Evolutionary conservation across 2,329 filamentous ascomycete species (phyloP).

Genomic region (Knoxdaviesia capensis): DNA sequence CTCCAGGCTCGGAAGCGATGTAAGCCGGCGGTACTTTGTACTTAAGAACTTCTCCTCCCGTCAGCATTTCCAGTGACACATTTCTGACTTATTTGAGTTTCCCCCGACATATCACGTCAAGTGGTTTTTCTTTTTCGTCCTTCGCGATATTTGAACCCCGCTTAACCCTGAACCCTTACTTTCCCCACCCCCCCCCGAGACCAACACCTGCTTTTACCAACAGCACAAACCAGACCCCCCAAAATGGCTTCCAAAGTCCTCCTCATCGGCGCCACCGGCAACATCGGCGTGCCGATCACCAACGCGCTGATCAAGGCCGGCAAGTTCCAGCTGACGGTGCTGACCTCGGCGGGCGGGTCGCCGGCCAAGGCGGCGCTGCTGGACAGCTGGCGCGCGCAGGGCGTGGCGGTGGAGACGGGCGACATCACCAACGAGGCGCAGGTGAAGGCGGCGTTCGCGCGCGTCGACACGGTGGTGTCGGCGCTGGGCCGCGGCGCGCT

Average conservation of each 20-base stretch:
- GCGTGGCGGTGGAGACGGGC: constrained; percentile 1
- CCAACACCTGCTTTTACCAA: too few species aligned
- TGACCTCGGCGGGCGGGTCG: constrained; percentile 6
- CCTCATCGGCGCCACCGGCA: constrained; percentile 19
- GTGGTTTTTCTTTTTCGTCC: too few species aligned
- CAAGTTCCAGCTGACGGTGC: constrained; percentile 15
- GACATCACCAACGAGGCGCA: constrained; percentile 2
- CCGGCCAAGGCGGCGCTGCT: constrained; percentile 1
- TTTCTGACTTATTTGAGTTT: too few species aligned
- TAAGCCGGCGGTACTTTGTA: too few species aligned
- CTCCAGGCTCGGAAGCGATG: too few species aligned
- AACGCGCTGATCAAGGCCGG: constrained; percentile 15
- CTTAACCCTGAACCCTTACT: too few species aligned
- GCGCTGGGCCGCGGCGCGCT: constrained; percentile 44
- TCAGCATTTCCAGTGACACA: too few species aligned
- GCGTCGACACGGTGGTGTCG: constrained; percentile 46
- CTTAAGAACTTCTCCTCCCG: too few species aligned
- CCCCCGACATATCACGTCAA: too few species aligned
- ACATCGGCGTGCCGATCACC: constrained; percentile 20
- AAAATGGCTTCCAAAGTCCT: constrained; percentile 1
- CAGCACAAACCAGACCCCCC: too few species aligned
- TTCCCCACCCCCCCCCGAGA: too few species aligned
- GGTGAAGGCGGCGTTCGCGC: constrained; percentile 9
- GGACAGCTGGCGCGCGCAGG: neutral
- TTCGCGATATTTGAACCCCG: too few species aligned